Evolutionary conservation across 768 basidiomycete species (phyloP).

Genomic region (Leucogyrophana mollusca): DNA sequence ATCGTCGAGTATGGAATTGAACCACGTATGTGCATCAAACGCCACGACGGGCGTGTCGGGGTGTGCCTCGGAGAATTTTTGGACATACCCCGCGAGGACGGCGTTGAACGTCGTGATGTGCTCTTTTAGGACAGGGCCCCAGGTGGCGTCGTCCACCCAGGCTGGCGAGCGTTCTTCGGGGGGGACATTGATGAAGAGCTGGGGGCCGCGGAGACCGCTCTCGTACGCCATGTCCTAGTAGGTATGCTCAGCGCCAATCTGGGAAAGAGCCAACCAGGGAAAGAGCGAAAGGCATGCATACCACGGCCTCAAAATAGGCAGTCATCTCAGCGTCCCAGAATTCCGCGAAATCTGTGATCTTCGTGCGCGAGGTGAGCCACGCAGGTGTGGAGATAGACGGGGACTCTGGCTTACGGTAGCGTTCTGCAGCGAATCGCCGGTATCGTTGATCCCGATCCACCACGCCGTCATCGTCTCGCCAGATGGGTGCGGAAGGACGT

Average conservation of each 20-base stretch:
- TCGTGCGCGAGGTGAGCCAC: background rate
- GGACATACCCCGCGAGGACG: conserved; percentile 34
- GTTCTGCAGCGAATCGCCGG: conserved; percentile 47
- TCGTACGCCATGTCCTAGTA: conserved; percentile 38
- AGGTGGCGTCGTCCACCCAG: conserved; percentile 32
- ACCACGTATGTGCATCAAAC: conserved; percentile 53
- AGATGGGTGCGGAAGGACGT: conserved; percentile 42
- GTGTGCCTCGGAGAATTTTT: conserved; percentile 36
- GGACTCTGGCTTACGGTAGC: conserved; percentile 14
- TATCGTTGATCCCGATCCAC: conserved; percentile 64
- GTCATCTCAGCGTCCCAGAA: conserved; percentile 52
- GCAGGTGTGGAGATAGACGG: background rate
- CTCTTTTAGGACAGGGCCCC: conserved; percentile 33
- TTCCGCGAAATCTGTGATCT: conserved; percentile 47
- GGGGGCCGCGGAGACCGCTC: conserved; percentile 38
- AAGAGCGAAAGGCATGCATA: conserved; percentile 23
- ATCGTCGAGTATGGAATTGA: conserved; percentile 43
- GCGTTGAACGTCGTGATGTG: conserved; percentile 43
- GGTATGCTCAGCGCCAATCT: background rate
- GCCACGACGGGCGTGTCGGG: conserved; percentile 30
- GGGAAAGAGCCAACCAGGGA: background rate
- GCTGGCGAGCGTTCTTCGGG: conserved; percentile 50
- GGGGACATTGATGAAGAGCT: conserved; percentile 58
- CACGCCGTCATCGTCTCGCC: conserved; percentile 46
- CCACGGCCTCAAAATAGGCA: conserved; percentile 50